Conservation (phyloP, 805 yeast genomes). For the Clavispora santaluciae region DNA sequence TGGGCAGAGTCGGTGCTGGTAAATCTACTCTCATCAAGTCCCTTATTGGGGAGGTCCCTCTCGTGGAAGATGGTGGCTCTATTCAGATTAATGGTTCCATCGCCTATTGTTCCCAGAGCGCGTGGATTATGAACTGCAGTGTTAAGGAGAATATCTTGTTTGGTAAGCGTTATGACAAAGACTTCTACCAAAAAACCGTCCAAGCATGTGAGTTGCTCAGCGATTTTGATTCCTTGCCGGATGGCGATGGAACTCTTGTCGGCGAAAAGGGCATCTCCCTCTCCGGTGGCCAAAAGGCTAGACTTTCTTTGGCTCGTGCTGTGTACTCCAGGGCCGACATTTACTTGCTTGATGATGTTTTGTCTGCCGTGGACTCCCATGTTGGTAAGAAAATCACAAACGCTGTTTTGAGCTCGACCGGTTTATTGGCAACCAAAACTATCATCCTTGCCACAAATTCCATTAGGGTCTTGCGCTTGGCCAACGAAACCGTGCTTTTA, state of each 20-base stretch:
- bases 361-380: conserved; percentile 71
- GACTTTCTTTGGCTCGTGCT: conserved; percentile 65
- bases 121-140: conserved; percentile 50
- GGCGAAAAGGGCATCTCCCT: conserved; percentile 61
- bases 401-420: conserved; percentile 42
- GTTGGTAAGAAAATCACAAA: conserved; percentile 55
- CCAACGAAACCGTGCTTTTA: conserved; percentile 58
- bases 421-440: conserved; percentile 49
- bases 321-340: conserved; percentile 59
- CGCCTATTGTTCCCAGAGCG: conserved; percentile 59
- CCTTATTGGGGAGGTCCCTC: conserved; percentile 46
- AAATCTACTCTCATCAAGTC: conserved; percentile 55
- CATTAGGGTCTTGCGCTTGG: conserved; percentile 48
- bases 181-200: conserved; percentile 38
- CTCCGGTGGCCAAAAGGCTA: conserved; percentile 61
- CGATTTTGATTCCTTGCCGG: conserved; percentile 45
- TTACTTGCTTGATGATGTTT: conserved; percentile 57
- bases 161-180: conserved; percentile 42
- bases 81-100: conserved; percentile 35
- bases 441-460: conserved; percentile 57
- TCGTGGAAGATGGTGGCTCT: conserved; percentile 5
- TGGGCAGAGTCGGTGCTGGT: conserved; percentile 67
- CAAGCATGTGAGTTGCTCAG: conserved; percentile 47
- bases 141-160: conserved; percentile 49
- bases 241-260: conserved; percentile 50